Percentiles rank a stretch among this genome's conserved stretches.
phyloP scores from a whole-genome alignment of 2,329 filamentous ascomycete species.

The Penicillium glabrum region DNA sequence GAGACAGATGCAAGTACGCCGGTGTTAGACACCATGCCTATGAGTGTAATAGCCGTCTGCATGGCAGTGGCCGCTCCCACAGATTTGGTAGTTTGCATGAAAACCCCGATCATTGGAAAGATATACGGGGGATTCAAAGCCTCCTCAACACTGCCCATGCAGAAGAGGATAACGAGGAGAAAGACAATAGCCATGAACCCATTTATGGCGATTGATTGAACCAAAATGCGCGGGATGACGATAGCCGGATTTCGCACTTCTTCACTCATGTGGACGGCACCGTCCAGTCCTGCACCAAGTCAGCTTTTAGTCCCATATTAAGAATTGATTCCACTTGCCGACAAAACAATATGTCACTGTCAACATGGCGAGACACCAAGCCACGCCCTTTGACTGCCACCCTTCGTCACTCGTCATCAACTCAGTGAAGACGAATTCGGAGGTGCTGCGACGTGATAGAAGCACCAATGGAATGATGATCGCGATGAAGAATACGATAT shows the following conservation, averaged over 20 bases:
- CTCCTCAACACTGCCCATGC: conserved; percentile 42
- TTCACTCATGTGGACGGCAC: conserved; percentile 51
- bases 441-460: conserved; percentile 31
- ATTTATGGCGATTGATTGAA: conserved; percentile 47
- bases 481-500: conserved; percentile 40
- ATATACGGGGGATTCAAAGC: conserved; percentile 22
- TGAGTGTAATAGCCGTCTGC: conserved; percentile 37
- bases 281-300: conserved; percentile 43
- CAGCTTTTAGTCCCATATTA: neutral
- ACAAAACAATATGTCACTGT: conserved; percentile 30
- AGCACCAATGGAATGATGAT: conserved; percentile 38
- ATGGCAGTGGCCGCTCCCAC: conserved; percentile 43
- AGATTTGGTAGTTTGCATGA: conserved; percentile 43
- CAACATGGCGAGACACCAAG: conserved; percentile 46
- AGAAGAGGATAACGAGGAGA: conserved; percentile 45
- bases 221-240: conserved; percentile 47
- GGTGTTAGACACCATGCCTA: conserved; percentile 43
- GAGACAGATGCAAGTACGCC: conserved; percentile 43
- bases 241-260: conserved; percentile 47
- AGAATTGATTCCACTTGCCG: conserved; percentile 14
- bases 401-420: conserved; percentile 47
- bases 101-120: conserved; percentile 47
- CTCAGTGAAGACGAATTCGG: conserved; percentile 44
- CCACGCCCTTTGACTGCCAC: conserved; percentile 46
- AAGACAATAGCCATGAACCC: conserved; percentile 44